A percentile compares a stretch with the other conserved stretches of the same genome.
Conservation (phyloP, 768 basidiomycete species). For the Leccinum uliginosum region DNA sequence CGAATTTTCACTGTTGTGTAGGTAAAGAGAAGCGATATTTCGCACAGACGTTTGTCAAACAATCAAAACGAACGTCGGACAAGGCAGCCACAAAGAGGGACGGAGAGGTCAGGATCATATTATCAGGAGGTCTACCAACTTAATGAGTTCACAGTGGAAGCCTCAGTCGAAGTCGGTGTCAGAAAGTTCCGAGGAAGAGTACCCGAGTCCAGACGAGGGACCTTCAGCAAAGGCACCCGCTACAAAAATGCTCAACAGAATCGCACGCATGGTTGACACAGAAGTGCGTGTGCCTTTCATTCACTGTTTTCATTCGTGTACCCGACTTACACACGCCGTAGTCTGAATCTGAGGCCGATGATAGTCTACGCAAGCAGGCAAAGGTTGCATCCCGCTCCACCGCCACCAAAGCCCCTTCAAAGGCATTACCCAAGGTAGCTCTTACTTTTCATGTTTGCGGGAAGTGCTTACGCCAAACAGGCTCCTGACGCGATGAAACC, state of each 20-base stretch:
- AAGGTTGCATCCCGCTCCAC: slow-evolving; percentile 3
- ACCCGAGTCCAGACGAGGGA: slow-evolving; percentile 7
- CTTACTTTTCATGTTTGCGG: background rate
- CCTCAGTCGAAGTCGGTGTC: slow-evolving; percentile 14
- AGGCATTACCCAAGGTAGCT: slow-evolving; percentile 12
- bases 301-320: background rate
- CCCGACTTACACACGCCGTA: background rate
- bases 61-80: slow-evolving; percentile 12
- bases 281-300: slow-evolving; percentile 13
- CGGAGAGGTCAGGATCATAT: slow-evolving; percentile 11
- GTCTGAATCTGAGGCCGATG: slow-evolving; percentile 17
- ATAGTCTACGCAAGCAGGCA: background rate
- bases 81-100: slow-evolving; percentile 19
- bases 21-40: slow-evolving; percentile 40
- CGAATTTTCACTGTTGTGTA: slow-evolving; percentile 13
- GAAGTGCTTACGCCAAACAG: slow-evolving; percentile 6
- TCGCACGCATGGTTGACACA: background rate
- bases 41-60: slow-evolving; percentile 24
- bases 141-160: slow-evolving; percentile 12
- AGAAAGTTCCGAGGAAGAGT: slow-evolving; percentile 8
- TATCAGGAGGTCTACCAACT: background rate
- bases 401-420: background rate
- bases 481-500: slow-evolving; percentile 1
- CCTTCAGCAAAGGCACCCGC: background rate
- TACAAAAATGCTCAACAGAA: slow-evolving; percentile 7